Evolutionary conservation across 495 filamentous ascomycete species (phyloP), one percentile per base, ranked within the genome.

Genomic region (Astrothelium subdiscretum): DNA sequence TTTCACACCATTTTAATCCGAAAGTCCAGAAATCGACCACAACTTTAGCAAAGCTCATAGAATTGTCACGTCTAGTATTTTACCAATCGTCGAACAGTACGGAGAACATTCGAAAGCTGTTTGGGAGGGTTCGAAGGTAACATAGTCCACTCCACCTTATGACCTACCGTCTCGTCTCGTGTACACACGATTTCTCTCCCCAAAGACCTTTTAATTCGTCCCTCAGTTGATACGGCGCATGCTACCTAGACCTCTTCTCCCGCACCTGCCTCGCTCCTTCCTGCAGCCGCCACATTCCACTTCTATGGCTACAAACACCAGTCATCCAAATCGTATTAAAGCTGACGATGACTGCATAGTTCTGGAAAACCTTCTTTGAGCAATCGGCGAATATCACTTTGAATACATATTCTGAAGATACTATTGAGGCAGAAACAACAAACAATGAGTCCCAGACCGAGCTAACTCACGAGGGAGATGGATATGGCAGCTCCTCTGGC

Each of bases 341-440:
- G 35, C 27, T 64, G 40, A 32, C 22, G 31, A n/a, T 52, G 32
- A 12, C 42, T 10, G 22, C 31, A n/a, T 68, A 95, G 89, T 97
- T 97, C 76, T 98, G 94, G 94, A 97, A 97, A 75, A 90, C 96
- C 78, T 97, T 98, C 82, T 98, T 98, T 76, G 94, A 98, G 76
- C 90, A 92, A 60, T 94, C 88, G 51, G 94, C 94, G 72, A 98
- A 98, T 68, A 92, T 97, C 27, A 94, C 91, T 2, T 83, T 98
- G n/a, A 95, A 91, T 12, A 91, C 91, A 58, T 96, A 97, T 72
- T 92, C 96, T 73, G 94, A 96, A 68, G 74, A 81, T 57, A 83
- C 83, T 24, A 75, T 75, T 32, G 83, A 82, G 73, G 74, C 73
- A 31, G 78, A 76, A 32, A 72, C 70, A 0, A 70, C 72, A 6